Conservation (phyloP, 306 rosid genomes). For the Styphnolobium japonicum region DNA sequence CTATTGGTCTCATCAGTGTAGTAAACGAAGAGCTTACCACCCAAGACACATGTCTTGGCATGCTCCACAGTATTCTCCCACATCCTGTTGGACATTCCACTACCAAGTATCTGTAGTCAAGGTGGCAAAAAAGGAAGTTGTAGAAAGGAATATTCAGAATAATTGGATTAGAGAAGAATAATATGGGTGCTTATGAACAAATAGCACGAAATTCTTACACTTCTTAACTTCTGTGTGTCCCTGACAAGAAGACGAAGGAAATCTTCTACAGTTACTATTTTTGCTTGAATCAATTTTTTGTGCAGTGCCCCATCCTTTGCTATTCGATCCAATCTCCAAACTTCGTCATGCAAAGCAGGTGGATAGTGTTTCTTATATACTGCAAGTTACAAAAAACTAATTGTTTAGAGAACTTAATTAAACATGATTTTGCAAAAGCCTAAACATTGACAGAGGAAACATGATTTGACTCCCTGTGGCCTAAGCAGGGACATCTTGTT, state of each 20-base stretch:
- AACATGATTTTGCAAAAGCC: neutral
- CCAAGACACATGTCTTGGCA: slow-evolving; percentile 65
- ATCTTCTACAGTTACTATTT: slow-evolving; percentile 57
- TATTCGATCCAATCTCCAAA: slow-evolving; percentile 86
- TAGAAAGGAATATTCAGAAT: neutral
- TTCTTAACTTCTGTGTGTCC: slow-evolving; percentile 58
- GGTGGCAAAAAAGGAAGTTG: neutral
- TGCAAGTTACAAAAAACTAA: slow-evolving; percentile 33
- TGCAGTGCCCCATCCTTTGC: slow-evolving; percentile 92
- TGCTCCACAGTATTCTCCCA: slow-evolving; percentile 69
- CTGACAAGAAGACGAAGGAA: slow-evolving; percentile 53
- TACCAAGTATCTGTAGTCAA: slow-evolving; percentile 49
- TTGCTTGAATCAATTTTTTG: slow-evolving; percentile 60
- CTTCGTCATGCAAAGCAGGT: slow-evolving; percentile 82
- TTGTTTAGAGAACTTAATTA: neutral
- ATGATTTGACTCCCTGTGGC: neutral
- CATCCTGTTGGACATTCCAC: slow-evolving; percentile 70
- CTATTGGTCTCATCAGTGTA: slow-evolving; percentile 40
- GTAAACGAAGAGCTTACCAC: slow-evolving; percentile 55
- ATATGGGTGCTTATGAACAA: neutral
- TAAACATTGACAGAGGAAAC: neutral
- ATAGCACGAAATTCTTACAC: slow-evolving; percentile 34
- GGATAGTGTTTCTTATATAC: slow-evolving; percentile 93
- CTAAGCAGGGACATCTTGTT: neutral
- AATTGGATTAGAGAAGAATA: neutral